phyloP scores from a whole-genome alignment of 2,329 filamentous ascomycete genomes.

The Pseudocercospora ulei region DNA sequence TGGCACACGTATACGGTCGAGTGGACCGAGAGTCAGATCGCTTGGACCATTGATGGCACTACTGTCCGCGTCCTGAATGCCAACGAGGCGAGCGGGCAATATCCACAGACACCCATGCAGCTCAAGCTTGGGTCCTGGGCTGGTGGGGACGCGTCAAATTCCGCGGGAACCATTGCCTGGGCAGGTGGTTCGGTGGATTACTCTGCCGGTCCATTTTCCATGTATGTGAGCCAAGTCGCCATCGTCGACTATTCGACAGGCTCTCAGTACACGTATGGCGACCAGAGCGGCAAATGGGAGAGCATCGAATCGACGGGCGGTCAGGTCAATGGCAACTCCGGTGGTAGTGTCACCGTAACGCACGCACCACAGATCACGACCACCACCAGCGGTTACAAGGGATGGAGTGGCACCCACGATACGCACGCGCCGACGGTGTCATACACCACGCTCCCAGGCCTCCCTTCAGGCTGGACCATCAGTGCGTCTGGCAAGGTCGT shows the following conservation, averaged over 20 bases:
- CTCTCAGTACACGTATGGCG: constrained; percentile 69
- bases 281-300: constrained; percentile 65
- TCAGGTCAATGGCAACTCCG: constrained; percentile 49
- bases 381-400: constrained; percentile 52
- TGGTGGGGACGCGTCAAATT: constrained; percentile 73
- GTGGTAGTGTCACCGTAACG: constrained; percentile 46
- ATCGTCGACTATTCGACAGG: constrained; percentile 92
- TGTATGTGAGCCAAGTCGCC: constrained; percentile 66
- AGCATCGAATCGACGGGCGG: constrained; percentile 78
- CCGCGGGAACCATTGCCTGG: constrained; percentile 78
- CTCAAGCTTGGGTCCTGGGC: constrained; percentile 88
- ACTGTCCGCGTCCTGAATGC: constrained; percentile 66
- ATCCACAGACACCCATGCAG: constrained; percentile 92
- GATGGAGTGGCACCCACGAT: constrained; percentile 54
- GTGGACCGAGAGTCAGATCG: constrained; percentile 76
- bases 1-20: constrained; percentile 86
- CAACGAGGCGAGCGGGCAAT: constrained; percentile 62
- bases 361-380: constrained; percentile 55
- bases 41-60: constrained; percentile 74
- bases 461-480: constrained; percentile 74
- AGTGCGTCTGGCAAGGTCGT: constrained; percentile 69
- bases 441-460: constrained; percentile 45
- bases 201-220: constrained; percentile 69
- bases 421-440: constrained; percentile 35
- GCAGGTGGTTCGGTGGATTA: constrained; percentile 80